Evolutionary conservation across 129 eudicot genomes (phyloP), one percentile per base, ranked within the genome.

Genomic region (sunflower (Helianthus annuus)): DNA sequence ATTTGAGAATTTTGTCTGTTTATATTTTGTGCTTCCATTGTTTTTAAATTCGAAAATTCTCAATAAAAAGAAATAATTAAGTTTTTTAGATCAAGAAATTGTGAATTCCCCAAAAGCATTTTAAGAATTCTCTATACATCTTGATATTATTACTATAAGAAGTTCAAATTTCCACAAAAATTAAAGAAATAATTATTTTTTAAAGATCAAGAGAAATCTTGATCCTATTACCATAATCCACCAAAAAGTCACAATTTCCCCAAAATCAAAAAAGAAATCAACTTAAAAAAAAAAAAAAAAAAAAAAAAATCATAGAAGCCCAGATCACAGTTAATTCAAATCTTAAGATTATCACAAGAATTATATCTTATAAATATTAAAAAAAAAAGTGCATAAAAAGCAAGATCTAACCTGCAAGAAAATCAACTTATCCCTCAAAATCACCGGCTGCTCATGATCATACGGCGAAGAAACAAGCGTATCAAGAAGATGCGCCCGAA

Each of bases 391-490:
- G 22, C 8, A 42, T 0, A 42, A 42, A 6, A 42, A 42, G 1
- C 7, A 48, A 66, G n/a, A 48, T 75, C 74, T 64, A 29, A 91
- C 99, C 99, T 95, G 99, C 78, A 95, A 85, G 80, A 95, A 95
- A 76, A 95, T 63, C 70, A 95, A 70, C 79, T 91, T 90, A 80
- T 95, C 99, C 74, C 87, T 95, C 0, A 95, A 59, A 85, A 95
- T 86, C 39, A 76, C 45, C 2, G 88, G 79, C 22, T 87, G 91
- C 48, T 95, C 84, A 11, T 69, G 80, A 75, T 80, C 84, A 24
- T 69, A 66, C 16, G 84, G 77, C 13, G 76, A 64, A 22, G 84
- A 77, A 64, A 80, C 29, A 15, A 91, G 76, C 6, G 91, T 88
- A 2, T 90, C 94, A 1, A 95, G 91, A 75, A 90, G 94, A 65